Conservation (phyloP, 2,329 filamentous ascomycete species). For the Ophiostoma perfectum region DNA sequence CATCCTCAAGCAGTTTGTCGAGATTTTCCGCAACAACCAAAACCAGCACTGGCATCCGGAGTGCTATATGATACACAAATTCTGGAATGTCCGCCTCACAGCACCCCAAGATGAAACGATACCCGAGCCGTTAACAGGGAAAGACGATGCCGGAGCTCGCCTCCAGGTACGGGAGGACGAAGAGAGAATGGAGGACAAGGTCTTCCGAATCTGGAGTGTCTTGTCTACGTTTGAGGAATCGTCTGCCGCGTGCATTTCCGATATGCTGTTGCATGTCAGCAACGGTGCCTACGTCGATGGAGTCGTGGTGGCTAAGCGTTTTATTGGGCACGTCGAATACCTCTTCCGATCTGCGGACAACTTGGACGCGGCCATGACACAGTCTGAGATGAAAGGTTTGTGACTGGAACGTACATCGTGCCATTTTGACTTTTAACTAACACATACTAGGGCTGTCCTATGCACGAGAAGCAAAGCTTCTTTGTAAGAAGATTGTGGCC, state of each 20-base stretch:
- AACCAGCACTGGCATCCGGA: constrained; percentile 99
- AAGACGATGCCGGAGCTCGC: constrained; percentile 56
- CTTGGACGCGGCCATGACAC: constrained; percentile 67
- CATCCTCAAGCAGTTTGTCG: constrained; percentile 97
- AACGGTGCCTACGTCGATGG: constrained; percentile 95
- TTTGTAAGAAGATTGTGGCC: constrained; percentile 99
- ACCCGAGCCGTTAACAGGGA: constrained; percentile 29
- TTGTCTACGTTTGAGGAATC: constrained; percentile 96
- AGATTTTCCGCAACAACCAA: constrained; percentile 95
- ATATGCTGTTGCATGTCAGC: constrained; percentile 97
- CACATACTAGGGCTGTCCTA: constrained; percentile 70
- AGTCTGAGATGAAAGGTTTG: constrained; percentile 60
- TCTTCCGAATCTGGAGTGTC: constrained; percentile 97
- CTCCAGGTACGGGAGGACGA: constrained; percentile 76
- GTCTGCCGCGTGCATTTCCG: constrained; percentile 94
- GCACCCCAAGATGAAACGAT: constrained; percentile 49
- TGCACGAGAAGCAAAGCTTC: constrained; percentile 88
- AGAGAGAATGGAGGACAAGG: constrained; percentile 94
- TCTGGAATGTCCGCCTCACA: constrained; percentile 92
- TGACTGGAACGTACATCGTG: constrained; percentile 41
- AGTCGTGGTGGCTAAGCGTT: constrained; percentile 88
- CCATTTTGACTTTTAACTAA: constrained; percentile 23
- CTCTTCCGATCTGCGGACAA: constrained; percentile 84
- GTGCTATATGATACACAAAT: constrained; percentile 99
- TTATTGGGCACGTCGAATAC: constrained; percentile 93